Percentiles rank a stretch among this genome's conserved stretches.
Evolutionary conservation across 2,329 filamentous ascomycete genomes (phyloP).

Genomic region (Penicillium sp.): DNA sequence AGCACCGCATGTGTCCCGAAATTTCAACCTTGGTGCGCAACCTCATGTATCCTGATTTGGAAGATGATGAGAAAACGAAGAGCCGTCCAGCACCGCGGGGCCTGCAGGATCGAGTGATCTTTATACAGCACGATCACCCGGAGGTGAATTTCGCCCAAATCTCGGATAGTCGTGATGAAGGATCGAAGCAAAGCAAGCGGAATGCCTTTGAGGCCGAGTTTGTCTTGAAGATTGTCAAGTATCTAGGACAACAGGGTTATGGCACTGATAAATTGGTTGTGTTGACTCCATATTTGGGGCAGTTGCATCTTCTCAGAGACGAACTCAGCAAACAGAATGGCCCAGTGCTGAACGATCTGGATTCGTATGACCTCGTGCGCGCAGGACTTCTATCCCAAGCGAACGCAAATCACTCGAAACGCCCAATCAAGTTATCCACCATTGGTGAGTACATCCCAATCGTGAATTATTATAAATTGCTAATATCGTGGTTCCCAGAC

Average conservation of each 20-base stretch:
- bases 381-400: conserved; percentile 57
- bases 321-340: conserved; percentile 54
- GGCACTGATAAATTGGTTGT: conserved; percentile 31
- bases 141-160: conserved; percentile 46
- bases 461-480: neutral
- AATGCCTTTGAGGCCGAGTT: conserved; percentile 58
- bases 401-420: conserved; percentile 48
- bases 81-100: conserved; percentile 49
- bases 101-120: conserved; percentile 55
- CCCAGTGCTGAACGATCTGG: conserved; percentile 62
- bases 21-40: conserved; percentile 55
- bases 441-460: conserved; percentile 50
- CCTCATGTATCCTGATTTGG: conserved; percentile 57
- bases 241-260: conserved; percentile 59
- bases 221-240: conserved; percentile 59
- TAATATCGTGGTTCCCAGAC: conserved; percentile 42
- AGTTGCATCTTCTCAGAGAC: conserved; percentile 54
- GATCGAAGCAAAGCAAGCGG: conserved; percentile 50
- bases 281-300: conserved; percentile 66
- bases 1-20: conserved; percentile 65
- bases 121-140: conserved; percentile 54
- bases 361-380: conserved; percentile 56
- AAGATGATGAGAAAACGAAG: conserved; percentile 49
- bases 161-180: conserved; percentile 48
- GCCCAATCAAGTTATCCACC: conserved; percentile 57